These are phyloP conservation scores for Strobilomyces confusus DNA, from an alignment of 768 basidiomycete genomes.

Conservation along the genomic window DNA sequence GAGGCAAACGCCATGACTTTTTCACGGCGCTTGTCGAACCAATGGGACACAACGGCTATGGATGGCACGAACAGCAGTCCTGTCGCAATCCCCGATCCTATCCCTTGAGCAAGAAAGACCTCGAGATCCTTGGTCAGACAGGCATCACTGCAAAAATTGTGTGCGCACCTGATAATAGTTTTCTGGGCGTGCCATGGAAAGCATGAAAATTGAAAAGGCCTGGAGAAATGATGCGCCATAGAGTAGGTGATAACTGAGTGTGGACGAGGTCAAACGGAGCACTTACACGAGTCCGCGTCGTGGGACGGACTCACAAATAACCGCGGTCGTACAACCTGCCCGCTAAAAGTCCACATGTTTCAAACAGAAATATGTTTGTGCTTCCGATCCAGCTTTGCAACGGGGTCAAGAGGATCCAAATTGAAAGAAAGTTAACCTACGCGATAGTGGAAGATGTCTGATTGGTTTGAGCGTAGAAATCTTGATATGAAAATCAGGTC, in stretches of 20 bases:
- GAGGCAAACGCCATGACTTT: slow-evolving; percentile 54
- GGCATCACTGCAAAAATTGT: not conserved
- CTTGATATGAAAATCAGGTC: slow-evolving; percentile 13
- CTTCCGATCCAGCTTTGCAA: slow-evolving; percentile 43
- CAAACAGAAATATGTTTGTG: slow-evolving; percentile 43
- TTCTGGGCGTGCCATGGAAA: slow-evolving; percentile 41
- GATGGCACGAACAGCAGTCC: slow-evolving; percentile 48
- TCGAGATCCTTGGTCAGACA: slow-evolving; percentile 11
- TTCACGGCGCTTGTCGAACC: slow-evolving; percentile 45
- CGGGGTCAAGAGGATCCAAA: not conserved
- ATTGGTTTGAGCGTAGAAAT: slow-evolving; percentile 37
- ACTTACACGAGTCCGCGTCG: not conserved
- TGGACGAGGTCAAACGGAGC: slow-evolving; percentile 1
- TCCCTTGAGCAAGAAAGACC: slow-evolving; percentile 51
- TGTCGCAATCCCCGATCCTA: slow-evolving; percentile 43
- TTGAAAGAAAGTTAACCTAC: slow-evolving; percentile 28
- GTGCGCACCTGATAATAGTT: slow-evolving; percentile 40
- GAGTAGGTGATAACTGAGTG: slow-evolving; percentile 20
- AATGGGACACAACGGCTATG: slow-evolving; percentile 48
- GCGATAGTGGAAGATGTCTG: slow-evolving; percentile 37
- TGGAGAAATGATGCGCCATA: slow-evolving; percentile 29
- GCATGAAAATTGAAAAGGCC: slow-evolving; percentile 39
- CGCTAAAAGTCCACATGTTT: slow-evolving; percentile 41
- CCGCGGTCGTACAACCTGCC: slow-evolving; percentile 52
- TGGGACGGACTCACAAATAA: slow-evolving; percentile 42